Conservation (phyloP, 805 yeast species). For the Ogataea wickerhamii region DNA sequence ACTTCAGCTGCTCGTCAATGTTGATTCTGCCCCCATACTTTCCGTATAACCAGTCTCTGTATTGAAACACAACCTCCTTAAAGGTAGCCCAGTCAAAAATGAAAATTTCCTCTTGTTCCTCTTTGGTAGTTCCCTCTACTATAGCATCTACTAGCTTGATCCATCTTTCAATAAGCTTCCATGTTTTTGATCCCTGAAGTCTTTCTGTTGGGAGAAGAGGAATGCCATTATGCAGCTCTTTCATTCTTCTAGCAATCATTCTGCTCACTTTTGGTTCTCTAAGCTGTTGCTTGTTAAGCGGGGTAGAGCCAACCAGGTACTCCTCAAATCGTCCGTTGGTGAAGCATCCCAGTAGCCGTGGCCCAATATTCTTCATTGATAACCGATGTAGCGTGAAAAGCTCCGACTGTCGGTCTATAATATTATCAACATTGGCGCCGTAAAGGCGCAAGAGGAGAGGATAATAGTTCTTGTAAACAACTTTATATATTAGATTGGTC, state of each 20-base stretch:
- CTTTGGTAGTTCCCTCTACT: slow-evolving; percentile 36
- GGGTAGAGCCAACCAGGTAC: slow-evolving; percentile 75
- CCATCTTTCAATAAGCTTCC: slow-evolving; percentile 78
- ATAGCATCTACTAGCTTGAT: slow-evolving; percentile 40
- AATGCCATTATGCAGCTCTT: slow-evolving; percentile 83
- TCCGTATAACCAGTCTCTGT: slow-evolving; percentile 58
- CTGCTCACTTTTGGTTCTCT: slow-evolving; percentile 72
- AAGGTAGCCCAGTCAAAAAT: slow-evolving; percentile 49
- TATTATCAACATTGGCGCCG: slow-evolving; percentile 80
- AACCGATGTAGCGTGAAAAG: slow-evolving; percentile 68
- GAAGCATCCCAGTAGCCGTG: slow-evolving; percentile 83
- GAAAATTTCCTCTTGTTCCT: slow-evolving; percentile 39
- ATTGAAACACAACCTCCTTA: slow-evolving; percentile 43
- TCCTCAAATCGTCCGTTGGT: slow-evolving; percentile 93
- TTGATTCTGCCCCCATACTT: slow-evolving; percentile 42
- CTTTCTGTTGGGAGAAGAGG: slow-evolving; percentile 57
- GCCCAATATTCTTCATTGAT: slow-evolving; percentile 79
- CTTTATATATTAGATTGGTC: slow-evolving; percentile 83
- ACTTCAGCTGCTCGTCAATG: slow-evolving; percentile 53
- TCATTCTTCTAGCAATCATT: slow-evolving; percentile 94
- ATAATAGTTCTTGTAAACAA: slow-evolving; percentile 41
- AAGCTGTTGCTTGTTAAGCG: slow-evolving; percentile 70
- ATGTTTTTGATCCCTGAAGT: slow-evolving; percentile 58
- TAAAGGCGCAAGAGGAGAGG: slow-evolving; percentile 78
- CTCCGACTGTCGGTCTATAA: slow-evolving; percentile 85